Percentiles rank a stretch among this genome's conserved stretches.
These are phyloP conservation scores for Alternaria infectoria DNA, from an alignment of 2,329 filamentous ascomycete species.

Conservation along the genomic window DNA sequence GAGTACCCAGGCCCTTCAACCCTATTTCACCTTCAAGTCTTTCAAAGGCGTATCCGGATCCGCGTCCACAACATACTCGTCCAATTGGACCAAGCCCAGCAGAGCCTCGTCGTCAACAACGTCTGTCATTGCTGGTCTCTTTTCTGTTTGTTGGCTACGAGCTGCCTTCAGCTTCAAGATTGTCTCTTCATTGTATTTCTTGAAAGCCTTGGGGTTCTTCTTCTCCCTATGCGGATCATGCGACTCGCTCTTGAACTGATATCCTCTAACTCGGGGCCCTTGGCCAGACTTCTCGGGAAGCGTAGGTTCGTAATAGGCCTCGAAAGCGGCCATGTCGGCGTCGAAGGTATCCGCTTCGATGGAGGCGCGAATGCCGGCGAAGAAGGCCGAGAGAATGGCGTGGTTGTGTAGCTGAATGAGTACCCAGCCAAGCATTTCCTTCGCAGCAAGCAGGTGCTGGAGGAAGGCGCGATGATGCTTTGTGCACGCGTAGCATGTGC, in stretches of 20 bases:
- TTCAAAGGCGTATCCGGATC: slow-evolving; percentile 21
- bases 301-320: slow-evolving; percentile 69
- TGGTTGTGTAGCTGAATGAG: slow-evolving; percentile 93
- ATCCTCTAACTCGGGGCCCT: slow-evolving; percentile 63
- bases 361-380: slow-evolving; percentile 69
- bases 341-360: slow-evolving; percentile 65
- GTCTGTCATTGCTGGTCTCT: slow-evolving; percentile 33
- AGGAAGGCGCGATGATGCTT: slow-evolving; percentile 86
- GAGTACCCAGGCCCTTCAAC: no score
- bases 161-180: slow-evolving; percentile 34
- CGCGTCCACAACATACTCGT: slow-evolving; percentile 11
- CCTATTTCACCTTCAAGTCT: slow-evolving; percentile 30
- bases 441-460: slow-evolving; percentile 84
- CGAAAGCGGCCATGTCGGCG: slow-evolving; percentile 65
- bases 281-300: slow-evolving; percentile 77
- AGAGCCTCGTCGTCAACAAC: slow-evolving; percentile 44
- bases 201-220: slow-evolving; percentile 44
- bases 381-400: slow-evolving; percentile 73
- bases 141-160: slow-evolving; percentile 39
- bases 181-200: slow-evolving; percentile 33
- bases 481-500: slow-evolving; percentile 82
- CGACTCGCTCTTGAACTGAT: slow-evolving; percentile 41
- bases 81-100: slow-evolving; percentile 35
- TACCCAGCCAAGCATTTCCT: slow-evolving; percentile 97
- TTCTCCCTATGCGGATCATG: slow-evolving; percentile 33